Conservation (phyloP, 306 rosid genomes). For the Citrullus colocynthis region DNA sequence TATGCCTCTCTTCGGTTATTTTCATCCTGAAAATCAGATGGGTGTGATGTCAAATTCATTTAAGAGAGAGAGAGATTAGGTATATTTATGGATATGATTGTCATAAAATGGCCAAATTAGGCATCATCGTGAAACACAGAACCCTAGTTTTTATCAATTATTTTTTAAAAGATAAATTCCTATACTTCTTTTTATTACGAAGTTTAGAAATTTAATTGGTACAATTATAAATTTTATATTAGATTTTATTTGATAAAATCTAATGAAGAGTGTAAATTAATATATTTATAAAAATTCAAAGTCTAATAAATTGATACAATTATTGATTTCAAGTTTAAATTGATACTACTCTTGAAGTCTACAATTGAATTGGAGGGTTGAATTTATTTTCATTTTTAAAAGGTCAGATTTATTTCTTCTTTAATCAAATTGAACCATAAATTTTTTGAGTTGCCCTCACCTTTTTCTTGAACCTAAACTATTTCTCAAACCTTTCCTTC, state of each 20-base stretch:
- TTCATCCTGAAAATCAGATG: not conserved
- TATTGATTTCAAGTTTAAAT: no score
- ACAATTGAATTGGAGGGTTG: no score
- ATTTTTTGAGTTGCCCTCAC: not conserved
- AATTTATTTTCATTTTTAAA: no score
- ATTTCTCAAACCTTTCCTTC: not conserved
- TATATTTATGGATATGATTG: not conserved
- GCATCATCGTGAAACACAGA: not conserved
- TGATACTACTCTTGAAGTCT: no score
- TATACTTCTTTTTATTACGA: not conserved
- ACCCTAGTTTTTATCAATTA: not conserved
- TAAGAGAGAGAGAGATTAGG: not conserved
- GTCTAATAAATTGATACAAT: no score
- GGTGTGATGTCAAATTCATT: constrained; percentile 7
- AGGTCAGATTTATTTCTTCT: no score
- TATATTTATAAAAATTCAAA: no score
- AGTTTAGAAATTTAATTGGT: no score
- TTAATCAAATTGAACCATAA: not conserved
- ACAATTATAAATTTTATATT: no score
- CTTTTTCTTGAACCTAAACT: not conserved
- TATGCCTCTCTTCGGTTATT: constrained; percentile 3
- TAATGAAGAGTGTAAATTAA: no score
- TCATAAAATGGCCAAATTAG: not conserved
- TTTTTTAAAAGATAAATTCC: not conserved
- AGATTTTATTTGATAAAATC: no score